These are phyloP conservation scores for Penstemon barbatus DNA, from an alignment of 257 asterid species.

Conservation along the genomic window DNA sequence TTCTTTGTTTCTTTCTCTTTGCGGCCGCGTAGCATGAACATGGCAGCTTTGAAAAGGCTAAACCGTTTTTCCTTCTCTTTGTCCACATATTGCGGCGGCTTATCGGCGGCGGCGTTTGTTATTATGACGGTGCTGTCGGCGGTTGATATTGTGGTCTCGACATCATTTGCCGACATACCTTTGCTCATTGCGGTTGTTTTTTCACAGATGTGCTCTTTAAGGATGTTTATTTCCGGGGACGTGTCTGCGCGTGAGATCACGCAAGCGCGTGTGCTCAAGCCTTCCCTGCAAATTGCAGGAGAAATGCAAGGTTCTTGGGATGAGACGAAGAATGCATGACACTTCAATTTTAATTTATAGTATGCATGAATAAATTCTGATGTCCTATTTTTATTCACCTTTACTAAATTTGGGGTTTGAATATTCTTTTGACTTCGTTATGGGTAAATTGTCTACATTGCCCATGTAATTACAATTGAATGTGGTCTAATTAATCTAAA, in stretches of 20 bases:
- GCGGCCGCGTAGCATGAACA: constrained; percentile 44
- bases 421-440: not conserved
- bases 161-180: constrained; percentile 27
- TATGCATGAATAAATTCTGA: not conserved
- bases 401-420: not conserved
- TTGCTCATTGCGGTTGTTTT: not conserved
- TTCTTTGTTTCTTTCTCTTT: constrained; percentile 24
- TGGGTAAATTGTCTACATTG: constrained; percentile 1
- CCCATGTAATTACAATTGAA: not conserved
- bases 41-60: constrained; percentile 55
- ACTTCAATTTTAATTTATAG: not conserved
- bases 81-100: constrained; percentile 16
- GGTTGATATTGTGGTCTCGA: constrained; percentile 5
- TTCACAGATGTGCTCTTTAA: not conserved
- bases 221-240: too few species aligned
- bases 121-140: not conserved
- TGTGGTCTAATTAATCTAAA: not conserved
- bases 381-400: not conserved
- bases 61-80: constrained; percentile 45
- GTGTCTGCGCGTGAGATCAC: constrained; percentile 9
- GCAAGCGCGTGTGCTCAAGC: constrained; percentile 13
- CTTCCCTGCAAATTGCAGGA: constrained; percentile 78
- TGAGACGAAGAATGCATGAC: too few species aligned
- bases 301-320: constrained; percentile 28
- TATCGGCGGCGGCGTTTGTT: not conserved